A percentile compares a stretch with the other conserved stretches of the same genome.
Conservation (phyloP, 2,329 filamentous ascomycete species). For the Fusarium chaquense region DNA sequence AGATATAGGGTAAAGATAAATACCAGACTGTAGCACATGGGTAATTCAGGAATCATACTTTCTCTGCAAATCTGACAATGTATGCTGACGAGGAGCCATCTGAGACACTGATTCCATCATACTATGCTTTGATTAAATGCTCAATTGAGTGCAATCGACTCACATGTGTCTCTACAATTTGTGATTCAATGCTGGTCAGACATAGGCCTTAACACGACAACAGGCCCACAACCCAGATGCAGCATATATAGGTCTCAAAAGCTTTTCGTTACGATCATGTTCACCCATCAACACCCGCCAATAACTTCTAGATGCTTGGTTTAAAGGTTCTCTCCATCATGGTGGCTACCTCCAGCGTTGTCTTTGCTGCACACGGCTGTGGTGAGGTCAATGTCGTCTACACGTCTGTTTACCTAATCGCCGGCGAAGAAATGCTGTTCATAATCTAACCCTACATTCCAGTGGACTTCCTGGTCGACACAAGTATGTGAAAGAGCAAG, state of each 20-base stretch:
- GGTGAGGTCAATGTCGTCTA: background rate
- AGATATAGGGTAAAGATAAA: background rate
- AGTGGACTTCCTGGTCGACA: slow-evolving; percentile 6
- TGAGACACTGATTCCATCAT: no score
- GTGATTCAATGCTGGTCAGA: background rate
- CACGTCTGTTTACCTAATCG: background rate
- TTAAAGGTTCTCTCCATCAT: background rate
- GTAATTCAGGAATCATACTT: background rate
- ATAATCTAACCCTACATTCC: background rate
- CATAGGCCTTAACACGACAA: background rate
- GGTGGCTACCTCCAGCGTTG: background rate
- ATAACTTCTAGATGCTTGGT: background rate
- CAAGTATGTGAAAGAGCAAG: slow-evolving; percentile 8
- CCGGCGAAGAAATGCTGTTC: no score
- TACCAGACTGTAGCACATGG: background rate
- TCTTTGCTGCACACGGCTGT: background rate
- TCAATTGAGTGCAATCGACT: accelerated
- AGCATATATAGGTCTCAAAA: no score
- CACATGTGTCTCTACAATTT: no score
- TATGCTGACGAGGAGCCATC: accelerated
- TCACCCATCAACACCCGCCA: background rate
- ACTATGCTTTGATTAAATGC: background rate
- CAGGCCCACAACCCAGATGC: no score
- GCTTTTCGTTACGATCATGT: no score
- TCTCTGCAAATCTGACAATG: background rate